Percentiles rank a stretch among this genome's conserved stretches.
Evolutionary conservation across 2,329 filamentous ascomycete genomes (phyloP).

Genomic region (Pezicula neosporulosa): DNA sequence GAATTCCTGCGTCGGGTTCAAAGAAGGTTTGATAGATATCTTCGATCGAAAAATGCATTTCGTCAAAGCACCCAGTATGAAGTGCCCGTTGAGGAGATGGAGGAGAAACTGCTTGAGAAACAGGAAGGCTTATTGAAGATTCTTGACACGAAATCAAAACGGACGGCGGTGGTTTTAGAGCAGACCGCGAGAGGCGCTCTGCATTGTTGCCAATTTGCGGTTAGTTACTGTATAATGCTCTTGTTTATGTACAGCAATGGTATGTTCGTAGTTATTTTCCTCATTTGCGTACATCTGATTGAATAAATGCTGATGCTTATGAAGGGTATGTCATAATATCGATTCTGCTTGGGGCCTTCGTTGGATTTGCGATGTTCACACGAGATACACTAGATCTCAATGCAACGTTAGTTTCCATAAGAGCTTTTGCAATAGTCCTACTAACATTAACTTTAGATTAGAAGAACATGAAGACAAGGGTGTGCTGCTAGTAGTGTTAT

Average conservation of each 20-base stretch:
- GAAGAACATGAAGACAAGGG: background rate
- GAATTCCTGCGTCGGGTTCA: constrained; percentile 17
- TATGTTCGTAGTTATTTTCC: background rate
- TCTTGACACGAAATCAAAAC: background rate
- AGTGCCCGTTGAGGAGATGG: constrained; percentile 8
- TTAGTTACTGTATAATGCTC: constrained; percentile 16
- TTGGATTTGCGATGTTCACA: constrained; percentile 19
- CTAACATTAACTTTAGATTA: background rate
- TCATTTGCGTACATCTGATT: background rate
- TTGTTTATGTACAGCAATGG: constrained; percentile 23
- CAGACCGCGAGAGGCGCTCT: constrained; percentile 12
- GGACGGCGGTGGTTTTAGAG: constrained; percentile 8
- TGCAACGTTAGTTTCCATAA: background rate
- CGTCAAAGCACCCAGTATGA: constrained; percentile 2
- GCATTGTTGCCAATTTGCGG: constrained; percentile 16
- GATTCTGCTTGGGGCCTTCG: constrained; percentile 15
- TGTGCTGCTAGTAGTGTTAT: background rate
- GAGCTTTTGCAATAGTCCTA: background rate
- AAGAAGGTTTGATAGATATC: constrained; percentile 13
- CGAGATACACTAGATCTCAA: constrained; percentile 10
- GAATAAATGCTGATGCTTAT: background rate
- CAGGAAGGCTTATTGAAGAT: background rate
- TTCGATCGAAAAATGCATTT: constrained; percentile 5
- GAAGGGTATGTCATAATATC: constrained; percentile 20
- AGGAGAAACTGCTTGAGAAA: constrained; percentile 13